phyloP scores from a whole-genome alignment of 169 alveolate species.

The Pseudocohnilembus persalinus region DNA sequence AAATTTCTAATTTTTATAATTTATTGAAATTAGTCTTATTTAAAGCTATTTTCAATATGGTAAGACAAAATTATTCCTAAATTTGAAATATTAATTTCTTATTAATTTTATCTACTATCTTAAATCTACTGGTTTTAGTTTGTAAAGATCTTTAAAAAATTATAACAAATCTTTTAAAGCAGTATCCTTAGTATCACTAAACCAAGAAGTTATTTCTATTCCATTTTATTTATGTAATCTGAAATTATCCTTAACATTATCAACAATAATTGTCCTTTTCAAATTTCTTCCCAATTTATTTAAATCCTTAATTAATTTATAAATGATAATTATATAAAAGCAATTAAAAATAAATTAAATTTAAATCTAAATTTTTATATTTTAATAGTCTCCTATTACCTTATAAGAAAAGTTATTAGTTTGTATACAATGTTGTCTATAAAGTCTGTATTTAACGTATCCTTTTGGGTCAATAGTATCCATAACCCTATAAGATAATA shows the following conservation, averaged over 20 bases:
- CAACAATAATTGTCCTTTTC: background rate
- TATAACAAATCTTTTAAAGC: background rate
- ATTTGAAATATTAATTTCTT: background rate
- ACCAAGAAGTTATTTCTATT: background rate
- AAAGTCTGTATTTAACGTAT: background rate
- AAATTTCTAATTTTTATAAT: no score
- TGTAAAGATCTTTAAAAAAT: background rate
- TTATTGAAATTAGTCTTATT: background rate
- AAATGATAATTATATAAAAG: no score
- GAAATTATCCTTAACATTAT: background rate
- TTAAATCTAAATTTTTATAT: no score
- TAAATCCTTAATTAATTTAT: background rate
- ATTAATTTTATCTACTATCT: background rate
- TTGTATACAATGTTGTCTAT: background rate
- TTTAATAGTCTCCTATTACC: background rate
- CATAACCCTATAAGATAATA: background rate
- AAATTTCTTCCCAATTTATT: background rate
- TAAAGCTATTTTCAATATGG: background rate
- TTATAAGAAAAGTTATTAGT: background rate
- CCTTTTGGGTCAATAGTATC: background rate
- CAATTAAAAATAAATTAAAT: no score
- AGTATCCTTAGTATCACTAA: background rate
- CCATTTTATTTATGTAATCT: background rate
- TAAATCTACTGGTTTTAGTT: background rate
- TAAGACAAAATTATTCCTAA: background rate